phyloP scores from a whole-genome alignment of 2,329 filamentous ascomycete genomes.

The Coniella vitis region DNA sequence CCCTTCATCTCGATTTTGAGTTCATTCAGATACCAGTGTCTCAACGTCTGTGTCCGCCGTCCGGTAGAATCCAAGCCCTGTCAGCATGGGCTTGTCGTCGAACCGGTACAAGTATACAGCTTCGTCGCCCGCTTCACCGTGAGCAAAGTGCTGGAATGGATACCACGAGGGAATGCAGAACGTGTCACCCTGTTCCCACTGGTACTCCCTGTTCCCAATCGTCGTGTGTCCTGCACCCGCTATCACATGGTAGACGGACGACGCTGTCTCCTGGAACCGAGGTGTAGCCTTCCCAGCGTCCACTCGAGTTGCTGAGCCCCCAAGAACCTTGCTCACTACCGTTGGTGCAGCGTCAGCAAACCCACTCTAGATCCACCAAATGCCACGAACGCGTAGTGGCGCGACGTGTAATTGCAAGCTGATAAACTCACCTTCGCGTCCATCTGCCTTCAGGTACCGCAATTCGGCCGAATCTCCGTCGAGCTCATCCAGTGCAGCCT shows the following conservation, averaged over 20 bases:
- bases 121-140: slow-evolving; percentile 16
- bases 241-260: slow-evolving; percentile 47
- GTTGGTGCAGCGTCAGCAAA: neutral
- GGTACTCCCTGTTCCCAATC: slow-evolving; percentile 30
- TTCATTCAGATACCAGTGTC: slow-evolving; percentile 25
- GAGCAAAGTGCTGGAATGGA: slow-evolving; percentile 39
- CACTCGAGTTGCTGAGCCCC: slow-evolving; percentile 40
- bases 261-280: slow-evolving; percentile 39
- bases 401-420: no score
- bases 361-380: neutral
- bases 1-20: neutral
- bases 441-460: slow-evolving; percentile 26
- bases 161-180: slow-evolving; percentile 50
- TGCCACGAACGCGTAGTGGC: no score
- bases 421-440: slow-evolving; percentile 24
- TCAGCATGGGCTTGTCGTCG: slow-evolving; percentile 49
- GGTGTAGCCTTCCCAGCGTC: slow-evolving; percentile 29
- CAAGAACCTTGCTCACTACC: slow-evolving; percentile 38
- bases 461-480: slow-evolving; percentile 23
- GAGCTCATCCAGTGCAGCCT: slow-evolving; percentile 30
- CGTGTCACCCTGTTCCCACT: slow-evolving; percentile 45
- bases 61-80: slow-evolving; percentile 43
- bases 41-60: slow-evolving; percentile 32
- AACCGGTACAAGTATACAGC: slow-evolving; percentile 46
- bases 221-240: slow-evolving; percentile 35